Evolutionary conservation across 2,329 filamentous ascomycete genomes (phyloP), one percentile per base, ranked within the genome.

Genomic region (Arthrobotrys megalospora): DNA sequence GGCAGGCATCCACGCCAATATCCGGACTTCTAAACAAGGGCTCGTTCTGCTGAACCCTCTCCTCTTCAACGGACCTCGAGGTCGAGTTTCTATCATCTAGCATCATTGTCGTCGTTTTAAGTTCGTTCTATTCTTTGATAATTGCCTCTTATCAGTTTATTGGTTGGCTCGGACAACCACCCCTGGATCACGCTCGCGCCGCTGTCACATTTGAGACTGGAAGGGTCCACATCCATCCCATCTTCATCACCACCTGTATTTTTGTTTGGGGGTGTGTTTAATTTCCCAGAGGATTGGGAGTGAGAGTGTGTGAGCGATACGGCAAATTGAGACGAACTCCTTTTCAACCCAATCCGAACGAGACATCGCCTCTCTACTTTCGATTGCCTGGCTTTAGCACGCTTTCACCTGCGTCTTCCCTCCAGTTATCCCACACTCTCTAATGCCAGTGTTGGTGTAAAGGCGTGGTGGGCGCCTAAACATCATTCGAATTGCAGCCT

Each of bases 401-500:
- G 67, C 65, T 71, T 63, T 68, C 75, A 71, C 67, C 63, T 63
- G 70, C 62, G 50, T 65, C 52, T 50, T 65, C 48, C 36, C 53
- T 68, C 60, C 58, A 66, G 45, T 58, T 24, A 45, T 68, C 62
- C 53, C 72, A 77, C 65, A 36, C 60, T 65, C 62, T 71, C 64
- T 62, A 66, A 78, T 78, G 75, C 67, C 41, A 65, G 55, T 78
- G 64, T 72, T 72, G 75, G 36, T 72, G 75, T 78, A 68, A 58
- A 72, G 75, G 75, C 75, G 75, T 72, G 76, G 76, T 79, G 63
- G 70, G 76, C 76, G 76, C 76, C 76, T 75, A 75, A 78, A 70
- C 66, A 79, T 75, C 50, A 70, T 69, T 75, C 76, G 76, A 73
- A 75, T 79, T 79, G 76, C 76, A 79, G 76, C 65, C 76, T 75